These are phyloP conservation scores for Trametes polyzona DNA, from an alignment of 1,284 basidiomycete genomes.

Conservation along the genomic window DNA sequence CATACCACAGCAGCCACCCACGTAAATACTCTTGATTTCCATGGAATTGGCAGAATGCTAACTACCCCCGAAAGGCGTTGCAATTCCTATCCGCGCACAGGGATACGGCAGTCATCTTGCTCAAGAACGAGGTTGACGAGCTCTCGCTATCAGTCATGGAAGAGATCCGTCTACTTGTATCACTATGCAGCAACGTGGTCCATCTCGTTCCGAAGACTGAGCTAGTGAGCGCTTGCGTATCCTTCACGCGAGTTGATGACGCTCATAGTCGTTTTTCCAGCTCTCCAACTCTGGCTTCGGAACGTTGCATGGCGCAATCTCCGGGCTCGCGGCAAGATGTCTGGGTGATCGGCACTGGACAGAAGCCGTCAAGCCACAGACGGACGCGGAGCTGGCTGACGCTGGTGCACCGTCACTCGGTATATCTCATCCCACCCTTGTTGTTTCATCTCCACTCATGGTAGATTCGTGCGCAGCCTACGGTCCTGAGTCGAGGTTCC, in stretches of 20 bases:
- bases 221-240: slow-evolving; percentile 54
- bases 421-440: slow-evolving; percentile 32
- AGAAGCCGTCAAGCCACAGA: slow-evolving; percentile 64
- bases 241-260: background rate
- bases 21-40: slow-evolving; percentile 41
- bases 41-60: background rate
- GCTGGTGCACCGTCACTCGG: slow-evolving; percentile 58
- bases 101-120: slow-evolving; percentile 78
- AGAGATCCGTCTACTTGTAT: slow-evolving; percentile 78
- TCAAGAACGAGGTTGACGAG: slow-evolving; percentile 72
- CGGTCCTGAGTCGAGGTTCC: slow-evolving; percentile 59
- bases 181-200: slow-evolving; percentile 67
- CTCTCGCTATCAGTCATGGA: slow-evolving; percentile 70
- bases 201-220: slow-evolving; percentile 77
- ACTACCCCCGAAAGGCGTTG: slow-evolving; percentile 53
- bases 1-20: slow-evolving; percentile 70
- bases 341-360: slow-evolving; percentile 70
- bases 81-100: slow-evolving; percentile 80
- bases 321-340: slow-evolving; percentile 76
- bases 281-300: slow-evolving; percentile 77
- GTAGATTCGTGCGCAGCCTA: slow-evolving; percentile 43
- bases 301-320: slow-evolving; percentile 80
- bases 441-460: background rate
- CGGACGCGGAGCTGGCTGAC: slow-evolving; percentile 69
- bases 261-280: slow-evolving; percentile 39